A percentile compares a stretch with the other conserved stretches of the same genome.
Conservation (phyloP, 495 filamentous ascomycete genomes). For the Trichoderma reesei region DNA sequence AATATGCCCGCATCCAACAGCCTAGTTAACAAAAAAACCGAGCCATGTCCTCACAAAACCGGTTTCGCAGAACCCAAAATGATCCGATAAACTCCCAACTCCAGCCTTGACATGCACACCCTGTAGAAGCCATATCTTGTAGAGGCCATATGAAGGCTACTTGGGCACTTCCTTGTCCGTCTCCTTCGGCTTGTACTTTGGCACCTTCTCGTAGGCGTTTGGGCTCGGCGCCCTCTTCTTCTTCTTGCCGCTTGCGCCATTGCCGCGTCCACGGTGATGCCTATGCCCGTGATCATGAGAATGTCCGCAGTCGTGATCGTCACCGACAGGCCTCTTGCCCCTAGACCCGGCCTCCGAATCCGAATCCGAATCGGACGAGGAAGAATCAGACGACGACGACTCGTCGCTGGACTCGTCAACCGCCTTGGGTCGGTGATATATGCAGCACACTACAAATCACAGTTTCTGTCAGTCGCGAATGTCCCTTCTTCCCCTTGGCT, state of each 20-base stretch:
- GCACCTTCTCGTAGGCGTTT: slow-evolving; percentile 94
- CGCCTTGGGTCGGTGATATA: slow-evolving; percentile 79
- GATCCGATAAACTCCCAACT: not conserved
- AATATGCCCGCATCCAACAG: not conserved
- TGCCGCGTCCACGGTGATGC: slow-evolving; percentile 24
- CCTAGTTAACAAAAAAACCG: too few species aligned
- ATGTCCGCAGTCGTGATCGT: slow-evolving; percentile 17
- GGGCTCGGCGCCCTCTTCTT: slow-evolving; percentile 58
- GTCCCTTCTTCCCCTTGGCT: too few species aligned
- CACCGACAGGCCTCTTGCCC: slow-evolving; percentile 15
- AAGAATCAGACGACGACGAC: slow-evolving; percentile 55
- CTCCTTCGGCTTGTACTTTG: slow-evolving; percentile 42
- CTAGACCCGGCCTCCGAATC: slow-evolving; percentile 42
- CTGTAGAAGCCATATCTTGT: not conserved
- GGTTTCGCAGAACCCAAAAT: not conserved
- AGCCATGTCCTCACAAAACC: too few species aligned
- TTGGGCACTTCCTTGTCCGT: slow-evolving; percentile 6
- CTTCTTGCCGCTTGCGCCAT: slow-evolving; percentile 27
- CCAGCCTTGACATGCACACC: not conserved
- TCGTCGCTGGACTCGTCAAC: slow-evolving; percentile 82
- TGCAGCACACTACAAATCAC: slow-evolving; percentile 72
- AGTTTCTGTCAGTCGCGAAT: not conserved
- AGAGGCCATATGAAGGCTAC: not conserved
- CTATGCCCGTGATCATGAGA: slow-evolving; percentile 17
- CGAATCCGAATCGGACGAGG: slow-evolving; percentile 50